Percentiles rank a stretch among this genome's conserved stretches.
Evolutionary conservation across 768 basidiomycete species (phyloP).

Genomic region (Termitomyces sp.): DNA sequence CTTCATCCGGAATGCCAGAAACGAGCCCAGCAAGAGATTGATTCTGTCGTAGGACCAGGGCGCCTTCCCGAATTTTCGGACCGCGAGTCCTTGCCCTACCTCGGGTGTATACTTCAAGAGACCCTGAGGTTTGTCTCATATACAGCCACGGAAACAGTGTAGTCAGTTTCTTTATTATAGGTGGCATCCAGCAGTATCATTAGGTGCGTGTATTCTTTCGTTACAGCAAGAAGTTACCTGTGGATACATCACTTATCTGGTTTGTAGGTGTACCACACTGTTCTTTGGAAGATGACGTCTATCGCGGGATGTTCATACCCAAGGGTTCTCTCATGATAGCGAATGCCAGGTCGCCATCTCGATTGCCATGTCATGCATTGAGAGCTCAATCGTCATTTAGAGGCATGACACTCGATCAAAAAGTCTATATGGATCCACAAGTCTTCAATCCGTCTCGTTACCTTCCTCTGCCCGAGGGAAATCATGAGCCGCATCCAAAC

Average conservation of each 20-base stretch:
- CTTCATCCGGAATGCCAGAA: constrained; percentile 17
- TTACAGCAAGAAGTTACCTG: neutral
- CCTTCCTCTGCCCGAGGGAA: constrained; percentile 1
- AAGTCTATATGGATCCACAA: constrained; percentile 4
- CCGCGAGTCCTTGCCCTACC: constrained; percentile 16
- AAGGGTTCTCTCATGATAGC: constrained; percentile 6
- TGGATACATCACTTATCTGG: neutral
- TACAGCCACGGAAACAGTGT: too few relatives aligned
- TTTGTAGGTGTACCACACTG: constrained; percentile 9
- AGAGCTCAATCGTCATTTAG: neutral
- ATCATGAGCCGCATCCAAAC: neutral
- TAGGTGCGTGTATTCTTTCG: neutral
- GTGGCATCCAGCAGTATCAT: neutral
- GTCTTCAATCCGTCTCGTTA: constrained; percentile 4
- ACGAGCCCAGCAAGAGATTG: constrained; percentile 24
- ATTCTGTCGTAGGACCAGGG: constrained; percentile 18
- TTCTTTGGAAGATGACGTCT: constrained; percentile 4
- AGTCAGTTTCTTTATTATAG: neutral
- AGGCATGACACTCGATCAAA: constrained; percentile 8
- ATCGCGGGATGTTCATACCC: neutral
- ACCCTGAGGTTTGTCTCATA: constrained; percentile 5
- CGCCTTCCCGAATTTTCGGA: constrained; percentile 24
- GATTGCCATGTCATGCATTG: neutral
- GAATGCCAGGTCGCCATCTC: neutral
- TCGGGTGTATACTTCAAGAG: constrained; percentile 14